Conservation (phyloP, 148 eudicot species). For the Spergularia bocconei region DNA sequence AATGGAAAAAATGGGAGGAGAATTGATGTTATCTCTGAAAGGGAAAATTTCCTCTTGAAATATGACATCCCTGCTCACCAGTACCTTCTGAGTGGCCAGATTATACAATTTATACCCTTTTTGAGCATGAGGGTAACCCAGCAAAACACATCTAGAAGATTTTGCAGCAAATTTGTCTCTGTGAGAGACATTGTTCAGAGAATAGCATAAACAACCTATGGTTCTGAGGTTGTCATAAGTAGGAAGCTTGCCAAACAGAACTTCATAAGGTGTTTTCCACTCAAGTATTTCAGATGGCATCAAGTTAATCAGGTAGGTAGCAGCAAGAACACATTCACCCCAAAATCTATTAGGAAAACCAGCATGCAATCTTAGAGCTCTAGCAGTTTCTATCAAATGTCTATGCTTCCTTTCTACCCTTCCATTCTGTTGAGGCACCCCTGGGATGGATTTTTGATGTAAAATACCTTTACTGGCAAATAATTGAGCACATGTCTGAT, state of each 20-base stretch:
- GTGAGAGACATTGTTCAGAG: not conserved
- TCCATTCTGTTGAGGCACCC: not conserved
- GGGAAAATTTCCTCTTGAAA: not conserved
- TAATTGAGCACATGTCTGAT: not conserved
- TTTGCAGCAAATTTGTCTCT: not conserved
- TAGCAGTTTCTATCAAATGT: not conserved
- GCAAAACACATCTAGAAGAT: not conserved
- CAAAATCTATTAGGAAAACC: not conserved
- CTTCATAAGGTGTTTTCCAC: constrained; percentile 10
- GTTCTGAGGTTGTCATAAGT: not conserved
- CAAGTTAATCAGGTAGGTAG: not conserved
- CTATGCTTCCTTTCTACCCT: not conserved
- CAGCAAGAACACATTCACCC: not conserved
- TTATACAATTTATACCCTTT: not conserved
- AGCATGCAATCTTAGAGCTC: not conserved
- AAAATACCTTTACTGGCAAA: not conserved
- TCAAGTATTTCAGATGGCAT: not conserved
- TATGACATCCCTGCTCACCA: not conserved
- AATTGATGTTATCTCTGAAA: not conserved
- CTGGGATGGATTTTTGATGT: not conserved
- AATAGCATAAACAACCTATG: not conserved
- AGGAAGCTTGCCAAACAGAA: not conserved
- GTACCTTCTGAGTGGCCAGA: not conserved
- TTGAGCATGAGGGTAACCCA: not conserved
- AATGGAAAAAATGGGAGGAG: too few relatives aligned